phyloP scores from a whole-genome alignment of 1,139 yeast species.

The Wickerhamomyces sp. region DNA sequence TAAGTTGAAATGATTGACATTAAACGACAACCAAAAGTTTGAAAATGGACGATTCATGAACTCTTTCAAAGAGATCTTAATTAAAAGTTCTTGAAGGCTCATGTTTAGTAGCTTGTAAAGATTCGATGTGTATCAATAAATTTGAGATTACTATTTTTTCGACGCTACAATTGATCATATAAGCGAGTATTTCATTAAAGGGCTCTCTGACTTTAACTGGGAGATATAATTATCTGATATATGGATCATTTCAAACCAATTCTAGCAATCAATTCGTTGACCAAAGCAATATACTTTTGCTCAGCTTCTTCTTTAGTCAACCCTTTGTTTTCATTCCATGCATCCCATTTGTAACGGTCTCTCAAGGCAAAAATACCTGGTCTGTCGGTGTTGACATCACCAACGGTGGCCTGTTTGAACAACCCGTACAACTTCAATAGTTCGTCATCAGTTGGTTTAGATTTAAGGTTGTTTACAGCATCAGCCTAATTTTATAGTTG shows the following conservation, averaged over 20 bases:
- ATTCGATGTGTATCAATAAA: no score
- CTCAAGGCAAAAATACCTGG: slow-evolving; percentile 88
- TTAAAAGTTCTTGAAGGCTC: no score
- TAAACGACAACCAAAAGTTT: no score
- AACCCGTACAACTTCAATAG: slow-evolving; percentile 80
- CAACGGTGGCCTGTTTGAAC: slow-evolving; percentile 95
- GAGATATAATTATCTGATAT: no score
- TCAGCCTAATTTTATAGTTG: slow-evolving; percentile 50
- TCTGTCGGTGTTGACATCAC: slow-evolving; percentile 82
- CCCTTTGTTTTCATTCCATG: slow-evolving; percentile 91
- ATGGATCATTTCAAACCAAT: slow-evolving; percentile 28
- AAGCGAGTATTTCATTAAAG: no score
- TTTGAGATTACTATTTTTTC: no score
- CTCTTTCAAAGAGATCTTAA: no score
- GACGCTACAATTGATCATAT: no score
- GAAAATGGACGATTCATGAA: no score
- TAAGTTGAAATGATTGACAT: no score
- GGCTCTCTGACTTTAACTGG: no score
- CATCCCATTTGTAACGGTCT: slow-evolving; percentile 97
- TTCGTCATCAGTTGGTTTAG: slow-evolving; percentile 84
- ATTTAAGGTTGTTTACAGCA: slow-evolving; percentile 69
- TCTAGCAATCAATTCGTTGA: slow-evolving; percentile 59
- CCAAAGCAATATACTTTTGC: slow-evolving; percentile 70
- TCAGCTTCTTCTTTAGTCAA: slow-evolving; percentile 89
- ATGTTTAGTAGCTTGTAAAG: no score